phyloP scores from a whole-genome alignment of 2,329 filamentous ascomycete species.

The Pseudogymnoascus verrucosus region DNA sequence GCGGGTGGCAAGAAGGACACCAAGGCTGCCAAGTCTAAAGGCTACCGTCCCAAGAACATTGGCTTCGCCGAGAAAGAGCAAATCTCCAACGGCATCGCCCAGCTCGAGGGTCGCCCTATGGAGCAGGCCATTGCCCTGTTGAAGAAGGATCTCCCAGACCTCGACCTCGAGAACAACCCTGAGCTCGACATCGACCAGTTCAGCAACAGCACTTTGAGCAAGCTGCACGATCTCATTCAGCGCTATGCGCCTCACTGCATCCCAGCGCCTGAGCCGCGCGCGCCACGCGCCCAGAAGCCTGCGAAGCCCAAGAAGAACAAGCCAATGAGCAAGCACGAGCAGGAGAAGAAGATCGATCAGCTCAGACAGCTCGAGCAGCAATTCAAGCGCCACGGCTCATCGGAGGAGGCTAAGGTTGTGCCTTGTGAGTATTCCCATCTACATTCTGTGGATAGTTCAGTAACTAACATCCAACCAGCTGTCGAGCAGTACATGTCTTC shows the following conservation, averaged over 20 bases:
- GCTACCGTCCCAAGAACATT: slow-evolving; percentile 41
- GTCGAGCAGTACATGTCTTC: slow-evolving; percentile 33
- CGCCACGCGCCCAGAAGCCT: slow-evolving; percentile 27
- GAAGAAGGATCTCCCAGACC: slow-evolving; percentile 68
- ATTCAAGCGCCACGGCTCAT: slow-evolving; percentile 25
- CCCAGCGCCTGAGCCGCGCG: slow-evolving; percentile 30
- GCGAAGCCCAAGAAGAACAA: slow-evolving; percentile 53
- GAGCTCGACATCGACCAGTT: slow-evolving; percentile 53
- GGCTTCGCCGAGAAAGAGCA: slow-evolving; percentile 81
- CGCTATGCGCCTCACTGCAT: slow-evolving; percentile 43
- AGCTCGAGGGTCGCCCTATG: slow-evolving; percentile 70
- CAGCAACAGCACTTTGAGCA: slow-evolving; percentile 43
- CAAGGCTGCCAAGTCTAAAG: slow-evolving; percentile 30
- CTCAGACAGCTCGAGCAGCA: slow-evolving; percentile 52
- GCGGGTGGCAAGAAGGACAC: slow-evolving; percentile 20
- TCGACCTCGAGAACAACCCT: slow-evolving; percentile 56
- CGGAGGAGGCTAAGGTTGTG: slow-evolving; percentile 34
- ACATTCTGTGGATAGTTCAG: neutral
- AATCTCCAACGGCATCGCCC: slow-evolving; percentile 78
- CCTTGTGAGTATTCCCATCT: slow-evolving; percentile 20
- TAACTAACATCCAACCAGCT: slow-evolving; percentile 18
- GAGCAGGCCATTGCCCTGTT: slow-evolving; percentile 81
- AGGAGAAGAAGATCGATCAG: slow-evolving; percentile 58
- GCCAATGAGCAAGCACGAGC: slow-evolving; percentile 66
- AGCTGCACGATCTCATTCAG: slow-evolving; percentile 46